Evolutionary conservation across 2,329 filamentous ascomycete genomes (phyloP), one percentile per base, ranked within the genome.

Genomic region (Alternaria solani): DNA sequence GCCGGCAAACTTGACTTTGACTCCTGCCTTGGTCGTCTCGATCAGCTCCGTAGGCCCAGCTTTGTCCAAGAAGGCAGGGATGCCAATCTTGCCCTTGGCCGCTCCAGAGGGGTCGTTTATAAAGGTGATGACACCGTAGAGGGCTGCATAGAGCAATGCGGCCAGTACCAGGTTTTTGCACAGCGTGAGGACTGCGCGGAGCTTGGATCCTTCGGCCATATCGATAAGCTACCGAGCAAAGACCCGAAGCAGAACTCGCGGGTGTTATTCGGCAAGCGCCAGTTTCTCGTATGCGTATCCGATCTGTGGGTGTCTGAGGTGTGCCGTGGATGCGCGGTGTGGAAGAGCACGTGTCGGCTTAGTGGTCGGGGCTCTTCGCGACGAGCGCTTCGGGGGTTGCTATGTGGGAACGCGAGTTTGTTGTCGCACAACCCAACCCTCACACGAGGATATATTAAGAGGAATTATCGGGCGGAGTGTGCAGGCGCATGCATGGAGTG

Each of bases 161-260:
- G 81, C 81, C 38, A 82, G 71, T 7, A 75, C 60, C 18, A 83
- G 66, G 65, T 83, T 84, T 63, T 80, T 78, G 46, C 82, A 43
- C 56, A 83, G 77, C 18, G 74, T 71, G 59, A 72, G 72, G 58
- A 78, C 73, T 44, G 75, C 71, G 41, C 71, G 67, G 34, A 70
- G 53, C 61, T 72, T 73, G 28, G 72, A 72, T 39, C 62, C 57
- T 51, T 80, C 77, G 25, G 75, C 75, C 78, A 80, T 80, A 65
- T 51, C 57, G 65, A 55, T 32, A 38, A 36, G 61, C 53, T 39
- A 57, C 28, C 41, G 65, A 64, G 68, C 63, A 48, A 49, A 36
- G 52, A 63, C 65, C 65, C 63, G 67, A 65, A 61, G 63, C 47
- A 58, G 61, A 42, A 41, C 51, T 53, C 18, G 28, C 30, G 41